phyloP scores from a whole-genome alignment of 108 stramenopile genomes.

The Nannochloropsis granulata region DNA sequence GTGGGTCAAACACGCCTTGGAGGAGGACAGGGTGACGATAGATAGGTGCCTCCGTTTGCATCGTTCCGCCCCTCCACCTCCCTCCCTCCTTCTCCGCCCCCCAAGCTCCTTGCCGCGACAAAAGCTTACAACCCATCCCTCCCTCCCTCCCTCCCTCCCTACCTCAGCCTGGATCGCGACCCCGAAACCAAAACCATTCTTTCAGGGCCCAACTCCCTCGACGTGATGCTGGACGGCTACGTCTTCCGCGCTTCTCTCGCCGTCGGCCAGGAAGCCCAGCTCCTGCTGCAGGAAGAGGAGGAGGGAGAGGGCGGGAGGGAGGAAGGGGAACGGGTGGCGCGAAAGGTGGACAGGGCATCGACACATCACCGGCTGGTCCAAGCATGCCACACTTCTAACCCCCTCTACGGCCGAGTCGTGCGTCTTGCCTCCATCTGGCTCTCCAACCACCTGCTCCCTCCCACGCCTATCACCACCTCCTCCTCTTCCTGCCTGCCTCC shows the following conservation, averaged over 20 bases:
- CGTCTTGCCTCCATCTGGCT: background rate
- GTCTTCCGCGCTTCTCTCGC: background rate
- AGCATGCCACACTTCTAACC: background rate
- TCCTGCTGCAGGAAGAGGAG: background rate
- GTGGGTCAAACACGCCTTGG: background rate
- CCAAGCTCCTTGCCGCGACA: no score
- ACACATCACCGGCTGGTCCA: background rate
- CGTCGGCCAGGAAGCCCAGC: background rate
- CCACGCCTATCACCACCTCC: background rate
- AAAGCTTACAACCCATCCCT: background rate
- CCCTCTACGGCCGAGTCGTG: background rate
- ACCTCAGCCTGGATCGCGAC: background rate
- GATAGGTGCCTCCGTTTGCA: no score
- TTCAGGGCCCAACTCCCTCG: background rate
- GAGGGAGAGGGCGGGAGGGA: background rate
- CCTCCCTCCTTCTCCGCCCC: no score
- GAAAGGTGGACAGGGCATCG: background rate
- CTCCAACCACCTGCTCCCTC: background rate
- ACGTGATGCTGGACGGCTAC: background rate
- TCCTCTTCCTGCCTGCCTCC: background rate
- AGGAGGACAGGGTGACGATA: background rate
- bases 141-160: background rate
- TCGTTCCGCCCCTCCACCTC: no score
- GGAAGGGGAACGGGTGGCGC: background rate
- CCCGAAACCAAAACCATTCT: background rate